phyloP scores from a whole-genome alignment of 2,329 filamentous ascomycete species.

The Plenodomus tracheiphilus region DNA sequence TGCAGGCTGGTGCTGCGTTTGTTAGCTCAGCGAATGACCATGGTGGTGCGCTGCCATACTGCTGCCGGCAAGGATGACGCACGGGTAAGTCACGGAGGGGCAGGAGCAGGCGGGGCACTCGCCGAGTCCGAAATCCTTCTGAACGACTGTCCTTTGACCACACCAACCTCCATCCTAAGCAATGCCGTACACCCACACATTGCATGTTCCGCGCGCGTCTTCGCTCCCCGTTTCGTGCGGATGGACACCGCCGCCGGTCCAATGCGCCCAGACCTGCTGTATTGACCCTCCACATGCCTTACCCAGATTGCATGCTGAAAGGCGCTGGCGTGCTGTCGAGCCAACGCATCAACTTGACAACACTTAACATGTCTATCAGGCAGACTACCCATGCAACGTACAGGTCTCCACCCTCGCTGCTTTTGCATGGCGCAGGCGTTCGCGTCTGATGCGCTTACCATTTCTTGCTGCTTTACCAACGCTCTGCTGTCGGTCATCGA shows the following conservation, averaged over 20 bases:
- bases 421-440: constrained; percentile 36
- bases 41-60: constrained; percentile 10
- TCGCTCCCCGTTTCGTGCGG: constrained; percentile 12
- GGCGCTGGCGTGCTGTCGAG: constrained; percentile 46
- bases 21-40: constrained; percentile 30
- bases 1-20: constrained; percentile 29
- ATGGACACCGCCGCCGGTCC: constrained; percentile 26
- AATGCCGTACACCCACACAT: constrained; percentile 17
- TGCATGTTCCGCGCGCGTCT: constrained; percentile 15
- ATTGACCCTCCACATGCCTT: constrained; percentile 40
- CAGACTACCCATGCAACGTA: constrained; percentile 46
- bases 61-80: constrained; percentile 34
- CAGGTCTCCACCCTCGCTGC: constrained; percentile 38
- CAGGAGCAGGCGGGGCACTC: constrained; percentile 25
- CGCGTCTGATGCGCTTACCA: constrained; percentile 46
- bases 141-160: constrained; percentile 25
- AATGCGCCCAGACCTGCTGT: constrained; percentile 32
- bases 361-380: constrained; percentile 45
- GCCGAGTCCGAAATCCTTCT: constrained; percentile 32
- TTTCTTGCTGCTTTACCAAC: constrained; percentile 41
- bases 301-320: constrained; percentile 45
- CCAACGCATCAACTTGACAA: constrained; percentile 49
- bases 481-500: constrained; percentile 30
- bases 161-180: constrained; percentile 8
- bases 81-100: constrained; percentile 28